Evolutionary conservation across 2,329 filamentous ascomycete species (phyloP).

Genomic region (Ramichloridium luteum): DNA sequence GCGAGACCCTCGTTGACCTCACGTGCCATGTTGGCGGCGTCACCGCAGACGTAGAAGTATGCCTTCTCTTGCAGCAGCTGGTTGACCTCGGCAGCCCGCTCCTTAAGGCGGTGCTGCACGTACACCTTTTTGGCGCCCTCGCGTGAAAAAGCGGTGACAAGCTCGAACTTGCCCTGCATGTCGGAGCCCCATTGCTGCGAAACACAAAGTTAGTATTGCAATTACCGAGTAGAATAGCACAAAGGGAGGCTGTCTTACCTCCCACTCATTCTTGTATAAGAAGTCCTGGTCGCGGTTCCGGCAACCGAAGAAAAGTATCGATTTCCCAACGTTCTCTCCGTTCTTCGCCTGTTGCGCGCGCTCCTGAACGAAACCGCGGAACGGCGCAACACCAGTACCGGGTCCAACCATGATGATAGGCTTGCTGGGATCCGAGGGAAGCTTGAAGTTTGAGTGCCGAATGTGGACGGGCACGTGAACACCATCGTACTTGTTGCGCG

Average conservation of each 20-base stretch:
- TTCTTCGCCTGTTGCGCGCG: constrained; percentile 69
- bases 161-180: constrained; percentile 77
- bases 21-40: constrained; percentile 68
- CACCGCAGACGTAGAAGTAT: constrained; percentile 96
- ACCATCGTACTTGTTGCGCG: constrained; percentile 93
- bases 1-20: constrained; percentile 57
- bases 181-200: constrained; percentile 65
- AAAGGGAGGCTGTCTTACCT: constrained; percentile 48
- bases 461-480: constrained; percentile 92
- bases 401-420: constrained; percentile 94
- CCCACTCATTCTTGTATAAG: constrained; percentile 82
- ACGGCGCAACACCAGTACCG: constrained; percentile 90
- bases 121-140: constrained; percentile 82
- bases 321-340: constrained; percentile 74
- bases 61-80: constrained; percentile 74
- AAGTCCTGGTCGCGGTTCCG: constrained; percentile 81
- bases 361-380: constrained; percentile 91
- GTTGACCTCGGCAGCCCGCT: constrained; percentile 73
- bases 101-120: constrained; percentile 83
- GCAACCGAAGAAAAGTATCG: constrained; percentile 91
- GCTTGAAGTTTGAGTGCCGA: constrained; percentile 97
- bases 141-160: constrained; percentile 92
- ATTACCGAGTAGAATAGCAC: not conserved
- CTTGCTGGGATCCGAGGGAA: constrained; percentile 87
- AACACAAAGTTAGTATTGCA: constrained; percentile 7